These are phyloP conservation scores for Hirschioporus abietinus DNA, from an alignment of 768 basidiomycete species.

Conservation along the genomic window DNA sequence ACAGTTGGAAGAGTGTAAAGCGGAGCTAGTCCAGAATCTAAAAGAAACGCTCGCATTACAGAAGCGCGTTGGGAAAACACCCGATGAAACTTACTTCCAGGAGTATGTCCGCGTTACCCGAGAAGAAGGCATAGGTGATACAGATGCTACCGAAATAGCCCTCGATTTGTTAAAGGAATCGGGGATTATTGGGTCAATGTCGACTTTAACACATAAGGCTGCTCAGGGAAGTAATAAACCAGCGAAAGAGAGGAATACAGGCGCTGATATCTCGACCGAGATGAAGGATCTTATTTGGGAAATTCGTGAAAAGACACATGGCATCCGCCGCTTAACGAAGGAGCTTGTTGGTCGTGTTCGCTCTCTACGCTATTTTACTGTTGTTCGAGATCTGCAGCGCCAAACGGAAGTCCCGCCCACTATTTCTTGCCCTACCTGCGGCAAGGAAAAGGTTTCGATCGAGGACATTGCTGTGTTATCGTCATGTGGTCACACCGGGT, in stretches of 20 bases:
- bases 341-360: slow-evolving; percentile 88
- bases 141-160: slow-evolving; percentile 64
- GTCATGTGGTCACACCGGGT: slow-evolving; percentile 89
- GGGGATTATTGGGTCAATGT: slow-evolving; percentile 34
- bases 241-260: slow-evolving; percentile 46
- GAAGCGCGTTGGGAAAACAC: slow-evolving; percentile 55
- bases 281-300: slow-evolving; percentile 67
- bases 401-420: slow-evolving; percentile 55
- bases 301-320: slow-evolving; percentile 83
- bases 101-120: slow-evolving; percentile 69
- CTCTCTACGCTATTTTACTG: slow-evolving; percentile 87
- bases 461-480: slow-evolving; percentile 79
- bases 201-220: slow-evolving; percentile 13
- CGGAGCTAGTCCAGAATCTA: slow-evolving; percentile 64
- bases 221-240: slow-evolving; percentile 46
- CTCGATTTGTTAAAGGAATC: slow-evolving; percentile 57
- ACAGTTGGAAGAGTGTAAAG: slow-evolving; percentile 76
- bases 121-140: slow-evolving; percentile 70
- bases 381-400: slow-evolving; percentile 84
- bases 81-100: slow-evolving; percentile 72
- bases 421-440: slow-evolving; percentile 61
- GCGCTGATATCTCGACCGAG: slow-evolving; percentile 41
- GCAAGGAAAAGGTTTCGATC: slow-evolving; percentile 48
- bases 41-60: slow-evolving; percentile 63
- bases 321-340: slow-evolving; percentile 76